phyloP scores from a whole-genome alignment of 163 green algal species.

The Smithsoniella earleae region DNA sequence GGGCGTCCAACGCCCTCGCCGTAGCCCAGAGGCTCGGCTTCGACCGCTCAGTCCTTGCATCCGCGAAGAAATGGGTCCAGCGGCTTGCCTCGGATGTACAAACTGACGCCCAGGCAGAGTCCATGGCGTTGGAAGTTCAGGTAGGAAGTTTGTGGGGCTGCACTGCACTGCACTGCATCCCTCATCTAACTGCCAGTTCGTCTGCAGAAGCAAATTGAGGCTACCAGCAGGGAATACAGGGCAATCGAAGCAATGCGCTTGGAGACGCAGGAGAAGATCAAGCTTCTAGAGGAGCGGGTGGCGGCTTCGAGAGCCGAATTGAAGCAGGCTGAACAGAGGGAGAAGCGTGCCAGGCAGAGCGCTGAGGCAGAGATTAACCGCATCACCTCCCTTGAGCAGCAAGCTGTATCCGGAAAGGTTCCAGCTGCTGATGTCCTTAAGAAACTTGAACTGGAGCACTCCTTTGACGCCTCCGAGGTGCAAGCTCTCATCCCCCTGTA shows the following conservation, averaged over 20 bases:
- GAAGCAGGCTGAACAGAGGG: background rate
- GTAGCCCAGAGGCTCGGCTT: constrained; percentile 68
- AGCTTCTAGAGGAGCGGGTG: background rate
- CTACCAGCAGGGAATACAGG: background rate
- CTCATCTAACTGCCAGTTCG: background rate
- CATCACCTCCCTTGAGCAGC: too few species aligned
- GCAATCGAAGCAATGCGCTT: too few species aligned
- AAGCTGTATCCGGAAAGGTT: too few species aligned
- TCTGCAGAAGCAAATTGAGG: background rate
- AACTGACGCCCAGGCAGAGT: background rate
- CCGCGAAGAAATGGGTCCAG: constrained; percentile 30
- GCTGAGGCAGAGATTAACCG: too few species aligned
- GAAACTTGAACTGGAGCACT: too few species aligned
- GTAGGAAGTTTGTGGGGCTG: background rate
- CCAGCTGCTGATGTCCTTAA: too few species aligned
- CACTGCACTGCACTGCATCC: background rate
- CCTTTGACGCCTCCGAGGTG: background rate
- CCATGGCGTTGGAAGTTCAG: background rate
- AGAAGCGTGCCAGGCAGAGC: too few species aligned
- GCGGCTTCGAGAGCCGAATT: background rate
- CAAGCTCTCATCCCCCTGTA: background rate
- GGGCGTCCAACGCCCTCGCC: constrained; percentile 69
- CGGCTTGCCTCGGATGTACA: background rate
- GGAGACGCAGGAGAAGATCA: background rate
- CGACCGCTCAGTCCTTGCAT: constrained; percentile 40